Evolutionary conservation across 2,329 filamentous ascomycete genomes (phyloP).

Genomic region (Dendrostoma leiphaemia): DNA sequence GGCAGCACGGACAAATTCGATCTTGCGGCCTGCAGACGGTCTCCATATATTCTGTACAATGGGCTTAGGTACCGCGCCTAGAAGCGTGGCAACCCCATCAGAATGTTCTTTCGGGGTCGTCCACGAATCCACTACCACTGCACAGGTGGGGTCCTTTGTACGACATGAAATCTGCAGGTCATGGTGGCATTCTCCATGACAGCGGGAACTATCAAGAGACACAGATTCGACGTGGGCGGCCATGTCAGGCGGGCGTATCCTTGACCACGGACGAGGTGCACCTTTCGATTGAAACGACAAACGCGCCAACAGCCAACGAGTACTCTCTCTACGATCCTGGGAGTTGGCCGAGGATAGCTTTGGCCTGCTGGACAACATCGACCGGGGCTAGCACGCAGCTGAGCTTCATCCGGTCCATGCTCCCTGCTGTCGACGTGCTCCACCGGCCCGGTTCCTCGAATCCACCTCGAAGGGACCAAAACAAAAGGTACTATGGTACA

Average conservation of each 20-base stretch:
- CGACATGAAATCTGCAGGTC: slow-evolving; percentile 18
- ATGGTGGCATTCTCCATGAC: slow-evolving; percentile 5
- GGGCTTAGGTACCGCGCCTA: slow-evolving; percentile 15
- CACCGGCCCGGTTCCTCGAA: background rate
- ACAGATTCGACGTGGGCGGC: background rate
- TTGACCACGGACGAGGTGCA: background rate
- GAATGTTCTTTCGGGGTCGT: slow-evolving; percentile 15
- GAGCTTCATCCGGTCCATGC: background rate
- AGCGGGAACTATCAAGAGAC: background rate
- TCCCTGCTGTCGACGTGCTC: background rate
- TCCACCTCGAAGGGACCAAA: background rate
- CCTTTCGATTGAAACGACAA: too few species aligned
- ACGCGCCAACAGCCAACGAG: too few species aligned
- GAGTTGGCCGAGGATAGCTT: background rate
- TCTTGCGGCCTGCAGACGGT: slow-evolving; percentile 8
- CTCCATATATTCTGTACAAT: slow-evolving; percentile 18
- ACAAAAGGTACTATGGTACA: background rate
- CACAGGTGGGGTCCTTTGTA: slow-evolving; percentile 16
- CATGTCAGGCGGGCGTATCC: background rate
- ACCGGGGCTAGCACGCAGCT: background rate
- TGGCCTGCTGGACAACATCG: background rate
- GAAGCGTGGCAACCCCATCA: slow-evolving; percentile 13
- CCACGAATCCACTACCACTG: slow-evolving; percentile 17
- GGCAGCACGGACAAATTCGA: slow-evolving; percentile 14
- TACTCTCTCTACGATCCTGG: too few species aligned